Base-by-base conservation (phyloP, 2,329 filamentous ascomycete genomes). In the Trichoderma brevicompactum region DNA sequence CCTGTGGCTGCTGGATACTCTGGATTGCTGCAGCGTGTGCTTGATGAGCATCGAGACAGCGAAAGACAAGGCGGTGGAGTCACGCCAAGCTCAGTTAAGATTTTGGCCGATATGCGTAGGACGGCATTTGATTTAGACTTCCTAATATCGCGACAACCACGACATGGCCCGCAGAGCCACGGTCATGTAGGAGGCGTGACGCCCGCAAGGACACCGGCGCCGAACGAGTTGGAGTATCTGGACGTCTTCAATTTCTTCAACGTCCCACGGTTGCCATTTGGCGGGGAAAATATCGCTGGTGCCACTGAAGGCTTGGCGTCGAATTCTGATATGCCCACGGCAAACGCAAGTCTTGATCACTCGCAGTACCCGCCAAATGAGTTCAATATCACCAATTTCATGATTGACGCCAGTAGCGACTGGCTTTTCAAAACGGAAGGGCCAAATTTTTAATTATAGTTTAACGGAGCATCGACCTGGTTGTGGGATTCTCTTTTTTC, bases 211-310 rank as follows among this genome's bases (percentile, higher is more conserved):
- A 90, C 89, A 36, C 91, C 92, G 0, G 90, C 88, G 9, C 86
- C 90, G 1, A 92, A 95, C 70, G 92, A 96, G 73, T 81, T 97
- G 3, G 94, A 96, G 74, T 96, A 96, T 74, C 81, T 97, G 2
- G 93, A 97, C 71, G 91, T 97, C 0, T 97, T 97, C 74, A 92
- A 95, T 71, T 97, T 96, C 74, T 97, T 97, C 82, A 97, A 97
- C 74, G 88, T 96, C 64, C 94, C 94, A 1, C 82, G 92, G 17
- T 79, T 97, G 28, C 84, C 86, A 0, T 77, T 84, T 23, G 79
- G 79, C 36, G 77, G 79, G 10, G 79, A 81, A 60, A 74, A 72
- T 40, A 70, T 72, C 19, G 65, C 65, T 1, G 71, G 68, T 6
- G 65, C 32, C 17, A 70, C 62, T 10, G 69, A 68, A 32, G 64